A percentile compares a stretch with the other conserved stretches of the same genome.
These are phyloP conservation scores for Casuarina cunninghamiana DNA, from an alignment of 306 rosid species.

Conservation along the genomic window DNA sequence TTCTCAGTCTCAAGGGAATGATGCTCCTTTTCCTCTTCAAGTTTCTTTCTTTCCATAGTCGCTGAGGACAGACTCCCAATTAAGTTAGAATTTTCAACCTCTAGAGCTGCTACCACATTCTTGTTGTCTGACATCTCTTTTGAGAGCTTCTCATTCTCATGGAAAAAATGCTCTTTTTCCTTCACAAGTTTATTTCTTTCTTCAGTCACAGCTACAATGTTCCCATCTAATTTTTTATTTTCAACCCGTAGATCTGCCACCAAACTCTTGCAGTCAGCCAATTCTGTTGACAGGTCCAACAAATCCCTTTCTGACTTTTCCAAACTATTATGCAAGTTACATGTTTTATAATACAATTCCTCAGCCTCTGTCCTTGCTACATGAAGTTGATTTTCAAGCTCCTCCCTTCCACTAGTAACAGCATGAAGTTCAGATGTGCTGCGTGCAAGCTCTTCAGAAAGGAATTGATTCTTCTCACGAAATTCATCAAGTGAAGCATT, in stretches of 20 bases:
- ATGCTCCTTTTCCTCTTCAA: conserved; percentile 52
- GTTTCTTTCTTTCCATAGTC: conserved; percentile 51
- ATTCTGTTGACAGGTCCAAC: conserved; percentile 51
- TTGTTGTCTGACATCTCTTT: conserved; percentile 50
- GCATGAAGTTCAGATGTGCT: conserved; percentile 55
- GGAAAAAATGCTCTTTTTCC: conserved; percentile 51
- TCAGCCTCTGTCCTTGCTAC: conserved; percentile 51
- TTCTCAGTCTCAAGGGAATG: conserved; percentile 52
- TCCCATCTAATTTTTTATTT: conserved; percentile 51
- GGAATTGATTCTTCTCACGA: conserved; percentile 57
- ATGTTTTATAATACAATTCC: conserved; percentile 54
- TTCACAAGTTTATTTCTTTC: conserved; percentile 52
- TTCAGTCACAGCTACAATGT: conserved; percentile 42
- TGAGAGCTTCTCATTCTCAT: conserved; percentile 60
- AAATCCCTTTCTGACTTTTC: conserved; percentile 58
- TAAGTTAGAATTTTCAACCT: conserved; percentile 58
- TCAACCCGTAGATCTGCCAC: conserved; percentile 58
- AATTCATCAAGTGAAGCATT: conserved; percentile 46
- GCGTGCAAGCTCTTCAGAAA: conserved; percentile 61
- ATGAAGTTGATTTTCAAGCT: conserved; percentile 53
- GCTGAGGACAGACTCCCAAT: conserved; percentile 45
- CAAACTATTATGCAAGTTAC: conserved; percentile 55
- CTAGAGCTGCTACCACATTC: conserved; percentile 47
- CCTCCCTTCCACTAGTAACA: conserved; percentile 52
- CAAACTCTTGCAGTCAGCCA: conserved; percentile 65